Evolutionary conservation across 441 rosid genomes (phyloP).

Genomic region (Arabidopsis hybrid): DNA sequence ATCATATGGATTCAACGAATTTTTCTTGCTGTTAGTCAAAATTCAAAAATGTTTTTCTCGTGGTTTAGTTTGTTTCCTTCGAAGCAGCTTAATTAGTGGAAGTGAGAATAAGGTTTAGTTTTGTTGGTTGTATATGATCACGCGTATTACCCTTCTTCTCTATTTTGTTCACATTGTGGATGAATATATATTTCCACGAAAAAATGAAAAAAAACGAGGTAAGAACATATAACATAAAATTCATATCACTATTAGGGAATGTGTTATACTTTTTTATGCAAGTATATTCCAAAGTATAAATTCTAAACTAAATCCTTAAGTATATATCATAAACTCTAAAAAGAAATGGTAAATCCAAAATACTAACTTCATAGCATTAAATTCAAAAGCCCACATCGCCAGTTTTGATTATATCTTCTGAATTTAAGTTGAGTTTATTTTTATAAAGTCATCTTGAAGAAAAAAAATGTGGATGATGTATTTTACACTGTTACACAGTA

Average conservation of each 20-base stretch:
- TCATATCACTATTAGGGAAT: background rate
- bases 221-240: background rate
- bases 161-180: background rate
- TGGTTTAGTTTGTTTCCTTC: constrained; percentile 47
- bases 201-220: background rate
- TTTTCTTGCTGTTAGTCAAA: constrained; percentile 11
- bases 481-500: too few relatives aligned
- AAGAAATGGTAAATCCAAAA: too few relatives aligned
- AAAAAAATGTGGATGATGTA: too few relatives aligned
- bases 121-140: constrained; percentile 21
- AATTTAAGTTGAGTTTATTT: too few relatives aligned
- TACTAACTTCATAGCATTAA: too few relatives aligned
- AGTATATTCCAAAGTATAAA: too few relatives aligned
- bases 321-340: too few relatives aligned
- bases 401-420: too few relatives aligned
- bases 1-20: constrained; percentile 1
- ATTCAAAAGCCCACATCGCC: too few relatives aligned
- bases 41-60: constrained; percentile 35
- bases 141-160: constrained; percentile 33
- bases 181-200: background rate
- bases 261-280: too few relatives aligned
- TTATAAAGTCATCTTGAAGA: too few relatives aligned
- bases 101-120: constrained; percentile 29
- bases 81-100: constrained; percentile 33
- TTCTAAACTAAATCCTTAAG: too few relatives aligned